Evolutionary conservation across 805 yeast genomes (phyloP).

Genomic region (Pichia deserticola): DNA sequence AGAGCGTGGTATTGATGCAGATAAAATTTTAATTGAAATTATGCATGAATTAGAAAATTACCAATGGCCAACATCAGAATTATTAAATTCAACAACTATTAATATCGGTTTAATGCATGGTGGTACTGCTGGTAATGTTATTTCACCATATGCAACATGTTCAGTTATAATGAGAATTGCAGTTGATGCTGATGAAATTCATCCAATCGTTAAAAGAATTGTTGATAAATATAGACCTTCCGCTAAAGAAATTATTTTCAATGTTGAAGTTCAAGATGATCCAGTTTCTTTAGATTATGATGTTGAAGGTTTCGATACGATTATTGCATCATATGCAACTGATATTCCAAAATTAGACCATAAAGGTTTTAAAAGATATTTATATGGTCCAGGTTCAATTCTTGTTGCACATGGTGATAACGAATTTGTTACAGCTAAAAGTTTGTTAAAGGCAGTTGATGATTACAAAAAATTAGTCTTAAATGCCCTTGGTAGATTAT

Average conservation of each 20-base stretch:
- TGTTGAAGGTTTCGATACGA: slow-evolving; percentile 56
- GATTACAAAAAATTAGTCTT: slow-evolving; percentile 43
- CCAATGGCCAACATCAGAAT: slow-evolving; percentile 42
- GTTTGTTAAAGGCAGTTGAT: slow-evolving; percentile 41
- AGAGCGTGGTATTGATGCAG: slow-evolving; percentile 57
- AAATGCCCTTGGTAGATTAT: slow-evolving; percentile 8
- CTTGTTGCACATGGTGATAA: slow-evolving; percentile 52
- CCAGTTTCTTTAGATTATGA: slow-evolving; percentile 48
- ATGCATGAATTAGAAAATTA: slow-evolving; percentile 37
- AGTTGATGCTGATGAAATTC: slow-evolving; percentile 34
- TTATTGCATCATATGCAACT: slow-evolving; percentile 28
- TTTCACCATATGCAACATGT: slow-evolving; percentile 53
- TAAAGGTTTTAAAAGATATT: slow-evolving; percentile 36
- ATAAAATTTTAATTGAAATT: slow-evolving; percentile 44
- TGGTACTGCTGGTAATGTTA: slow-evolving; percentile 61
- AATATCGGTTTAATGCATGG: slow-evolving; percentile 53
- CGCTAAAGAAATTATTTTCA: slow-evolving; percentile 11
- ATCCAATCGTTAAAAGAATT: slow-evolving; percentile 29
- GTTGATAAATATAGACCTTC: slow-evolving; percentile 21
- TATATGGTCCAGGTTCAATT: slow-evolving; percentile 65
- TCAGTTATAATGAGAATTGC: slow-evolving; percentile 48
- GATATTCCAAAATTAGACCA: slow-evolving; percentile 40
- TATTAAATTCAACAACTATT: slow-evolving; percentile 54
- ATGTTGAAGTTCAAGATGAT: slow-evolving; percentile 18
- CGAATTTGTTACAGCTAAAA: slow-evolving; percentile 43